Evolutionary conservation across 345 rosid species (phyloP), one percentile per base, ranked within the genome.

Genomic region (Eucalyptus brandiana): DNA sequence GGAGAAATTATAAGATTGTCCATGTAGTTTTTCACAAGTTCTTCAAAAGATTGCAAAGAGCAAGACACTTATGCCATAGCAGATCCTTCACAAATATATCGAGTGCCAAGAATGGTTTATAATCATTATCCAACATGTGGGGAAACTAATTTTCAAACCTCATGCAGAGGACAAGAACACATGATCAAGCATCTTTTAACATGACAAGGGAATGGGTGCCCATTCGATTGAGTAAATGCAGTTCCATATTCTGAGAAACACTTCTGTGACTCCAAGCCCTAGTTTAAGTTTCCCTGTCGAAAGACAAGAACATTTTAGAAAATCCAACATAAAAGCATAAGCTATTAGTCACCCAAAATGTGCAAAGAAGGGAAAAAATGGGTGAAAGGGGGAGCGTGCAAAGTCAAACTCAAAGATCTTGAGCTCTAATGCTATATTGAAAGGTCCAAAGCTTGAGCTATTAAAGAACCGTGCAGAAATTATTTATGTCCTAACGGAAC

Each of bases 121-220:
- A 97, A 92, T 97, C 98, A 88, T 96, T 95, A 54, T 96, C 98
- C 92, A 97, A 88, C 99, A 97, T 96, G 93, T 97, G 99, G 2
- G 99, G 99, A 92, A 96, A 99, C 9, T 99, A 97, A 91, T 97
- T 96, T 93, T 96, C 98, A 93, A 96, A 95, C 96, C 96, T 96
- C 99, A 99, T 97, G 96, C 92, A 53, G 6, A 40, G 58, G 58
- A 44, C 6, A 86, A 47, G 60, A 80, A 76, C 81, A 72, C 44
- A 18, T 72, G 26, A 72, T 72, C 81, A 72, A 72, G 45, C 45
- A 37, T 72, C 8, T 72, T 72, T 72, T 72, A 72, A 72, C 21
- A 0, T 37, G 81, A 72, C 81, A 19, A 72, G 81, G 23, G 40
- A 72, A 9, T 72, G 81, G 81, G 81, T 34, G 81, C 44, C 40